Base-by-base conservation (phyloP, 1,284 basidiomycete genomes). In the Melampsora larici-populina region DNA sequence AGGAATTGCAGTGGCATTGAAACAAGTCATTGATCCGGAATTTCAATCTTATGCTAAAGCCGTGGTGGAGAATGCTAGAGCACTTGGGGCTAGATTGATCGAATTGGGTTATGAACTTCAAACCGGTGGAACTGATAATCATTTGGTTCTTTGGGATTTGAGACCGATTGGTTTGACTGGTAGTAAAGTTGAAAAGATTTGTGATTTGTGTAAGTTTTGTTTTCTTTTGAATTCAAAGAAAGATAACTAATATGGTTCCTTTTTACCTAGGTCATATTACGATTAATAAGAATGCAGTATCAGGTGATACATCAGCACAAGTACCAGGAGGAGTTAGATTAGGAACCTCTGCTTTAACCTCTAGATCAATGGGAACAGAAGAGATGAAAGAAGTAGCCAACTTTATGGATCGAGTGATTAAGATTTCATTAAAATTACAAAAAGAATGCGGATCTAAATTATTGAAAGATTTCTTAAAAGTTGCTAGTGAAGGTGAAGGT, bases 141-240 rank as follows among this genome's bases (percentile, higher is more conserved):
- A 99, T 86, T 90, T 99, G 80, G 90, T 98, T 79, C 91, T 99
- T 69, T 98, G 95, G 95, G 97, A 99, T 85, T 88, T 99, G 80
- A 90, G 97, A 72, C 97, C 97, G 33, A 88, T 97, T 81, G 92
- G 93, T 76, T 87, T 99, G 83, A 98, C 97, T 31, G 97, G 97
- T 79, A 93, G 90, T 87, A 99, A 99, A 87, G 90, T 99, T 79
- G 95, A 97, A 88, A 98, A 97, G 88, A 90, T 99, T 82, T 97
- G 95, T 84, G 97, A 99, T 85, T 88, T 97, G 94, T 82, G 97
- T 99, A 85, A 97, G 92, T 46, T 82, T 81, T 91, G 92, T 80
- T 79, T 90, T 87, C 26, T 65, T 24, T 18, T 13, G 65, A 40
- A 18, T 55, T 5, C 51, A 49, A 49, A 11, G 13, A 15, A 9